Base-by-base conservation (phyloP, 2,329 filamentous ascomycete species). In the Tetracladium maxilliforme region DNA sequence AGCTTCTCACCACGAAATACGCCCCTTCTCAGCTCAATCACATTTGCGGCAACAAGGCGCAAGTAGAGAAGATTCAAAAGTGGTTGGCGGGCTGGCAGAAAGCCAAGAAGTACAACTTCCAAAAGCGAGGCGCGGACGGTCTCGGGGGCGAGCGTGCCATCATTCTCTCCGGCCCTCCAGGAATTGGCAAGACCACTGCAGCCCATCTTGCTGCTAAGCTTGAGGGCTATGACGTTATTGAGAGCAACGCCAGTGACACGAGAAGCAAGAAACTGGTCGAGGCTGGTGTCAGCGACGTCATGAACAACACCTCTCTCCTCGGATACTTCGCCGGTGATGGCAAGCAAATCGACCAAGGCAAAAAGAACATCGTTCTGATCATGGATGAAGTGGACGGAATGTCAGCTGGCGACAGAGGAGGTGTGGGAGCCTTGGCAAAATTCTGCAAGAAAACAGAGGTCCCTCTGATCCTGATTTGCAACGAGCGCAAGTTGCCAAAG, bases 381-480 rank as follows among this genome's bases (percentile, higher is more conserved):
- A 95, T 98, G 90, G 90, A 98, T 40, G 90, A 98, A 52, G 90
- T 98, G 5, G 90, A 98, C 42, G 90, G 90, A 26, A 95, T 98
- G 90, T 95, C 87, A 32, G 86, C 83, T 18, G 90, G 90, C 44
- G 90, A 98, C 46, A 76, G 90, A 32, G 90, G 90, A 36, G 90
- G 90, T 48, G 90, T 98, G 23, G 90, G 86, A 25, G 90, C 90
- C 16, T 62, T 98, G 29, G 87, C 90, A 29, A 83, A 90, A 30
- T 78, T 93, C 27, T 94, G 87, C 62, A 93, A 81, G 56, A 94
- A 92, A 61, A 90, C 86, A 0, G 74, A 90, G 38, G 73, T 98
- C 14, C 90, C 90, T 1, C 76, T 98, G 46, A 95, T 98, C 38
- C 64, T 98, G 27, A 95, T 98, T 39, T 98, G 90, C 65, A 98